A percentile compares a stretch with the other conserved stretches of the same genome.
These are phyloP conservation scores for Parsonsia alboflavescens DNA, from an alignment of 257 asterid species.

Conservation along the genomic window DNA sequence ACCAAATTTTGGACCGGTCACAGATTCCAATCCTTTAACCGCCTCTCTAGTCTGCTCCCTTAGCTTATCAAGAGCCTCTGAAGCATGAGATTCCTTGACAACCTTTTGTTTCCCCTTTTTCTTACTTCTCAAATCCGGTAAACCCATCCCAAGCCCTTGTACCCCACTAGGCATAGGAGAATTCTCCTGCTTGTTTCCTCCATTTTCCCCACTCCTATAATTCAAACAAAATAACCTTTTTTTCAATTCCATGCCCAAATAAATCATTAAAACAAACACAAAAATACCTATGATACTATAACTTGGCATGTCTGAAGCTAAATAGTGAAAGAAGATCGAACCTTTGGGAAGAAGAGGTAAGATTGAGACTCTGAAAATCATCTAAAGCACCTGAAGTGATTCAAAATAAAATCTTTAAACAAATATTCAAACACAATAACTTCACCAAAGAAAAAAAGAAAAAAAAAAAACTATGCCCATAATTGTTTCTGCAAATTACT, in stretches of 20 bases:
- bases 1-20: constrained; percentile 43
- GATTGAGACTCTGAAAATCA: constrained; percentile 93
- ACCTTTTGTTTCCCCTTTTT: constrained; percentile 81
- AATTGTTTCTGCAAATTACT: constrained; percentile 18
- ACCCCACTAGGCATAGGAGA: constrained; percentile 39
- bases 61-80: constrained; percentile 95
- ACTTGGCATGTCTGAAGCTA: neutral
- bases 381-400: constrained; percentile 86
- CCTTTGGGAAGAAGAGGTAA: constrained; percentile 77
- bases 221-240: neutral
- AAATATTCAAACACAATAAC: neutral
- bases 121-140: constrained; percentile 88
- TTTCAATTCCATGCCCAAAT: constrained; percentile 2
- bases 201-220: constrained; percentile 42
- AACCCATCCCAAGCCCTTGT: constrained; percentile 89
- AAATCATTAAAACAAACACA: neutral
- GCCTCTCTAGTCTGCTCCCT: constrained; percentile 93
- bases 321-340: constrained; percentile 18
- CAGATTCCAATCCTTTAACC: constrained; percentile 80
- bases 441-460: neutral
- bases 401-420: neutral
- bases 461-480: neutral
- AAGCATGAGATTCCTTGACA: constrained; percentile 59
- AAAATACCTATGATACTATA: neutral
- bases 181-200: constrained; percentile 46